Percentiles rank a stretch among this genome's conserved stretches.
Evolutionary conservation across 495 filamentous ascomycete genomes (phyloP).

Genomic region (Umbilicaria muhlenbergii): DNA sequence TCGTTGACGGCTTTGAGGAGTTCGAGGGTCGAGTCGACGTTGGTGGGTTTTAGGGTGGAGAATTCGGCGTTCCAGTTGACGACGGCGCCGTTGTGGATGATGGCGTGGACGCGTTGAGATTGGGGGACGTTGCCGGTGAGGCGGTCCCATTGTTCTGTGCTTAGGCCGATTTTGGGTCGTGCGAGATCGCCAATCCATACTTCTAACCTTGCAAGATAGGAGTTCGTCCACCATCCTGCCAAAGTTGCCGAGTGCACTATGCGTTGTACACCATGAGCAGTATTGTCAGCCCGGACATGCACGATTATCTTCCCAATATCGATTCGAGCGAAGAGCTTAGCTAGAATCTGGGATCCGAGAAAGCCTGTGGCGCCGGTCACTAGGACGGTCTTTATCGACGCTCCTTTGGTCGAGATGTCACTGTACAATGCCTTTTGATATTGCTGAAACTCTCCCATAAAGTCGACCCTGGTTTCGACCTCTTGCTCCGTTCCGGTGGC

Average conservation of each 20-base stretch:
- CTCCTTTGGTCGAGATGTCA: too few species aligned
- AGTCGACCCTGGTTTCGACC: not conserved
- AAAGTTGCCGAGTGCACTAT: conserved; percentile 8
- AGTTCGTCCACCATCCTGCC: conserved; percentile 10
- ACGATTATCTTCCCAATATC: conserved; percentile 12
- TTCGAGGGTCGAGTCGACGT: conserved; percentile 15
- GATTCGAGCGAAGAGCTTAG: conserved; percentile 6
- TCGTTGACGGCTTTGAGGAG: conserved; percentile 8
- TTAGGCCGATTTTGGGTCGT: conserved; percentile 13
- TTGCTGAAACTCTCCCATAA: not conserved
- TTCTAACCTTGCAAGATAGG: conserved; percentile 8
- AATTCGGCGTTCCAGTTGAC: conserved; percentile 17
- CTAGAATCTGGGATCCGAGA: conserved; percentile 17
- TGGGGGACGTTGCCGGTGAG: conserved; percentile 5
- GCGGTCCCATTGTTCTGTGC: conserved; percentile 4
- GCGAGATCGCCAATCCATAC: conserved; percentile 19
- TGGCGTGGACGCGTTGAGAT: conserved; percentile 8
- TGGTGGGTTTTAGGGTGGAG: conserved; percentile 10
- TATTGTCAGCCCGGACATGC: conserved; percentile 10
- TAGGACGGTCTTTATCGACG: conserved; percentile 6
- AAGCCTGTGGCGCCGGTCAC: conserved; percentile 20
- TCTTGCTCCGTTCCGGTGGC: not conserved
- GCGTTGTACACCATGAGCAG: conserved; percentile 10
- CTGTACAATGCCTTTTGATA: not conserved
- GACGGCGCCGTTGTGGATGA: conserved; percentile 21